Base-by-base conservation (phyloP, 176 grass and related monocot species). In the Triticum monococcum region DNA sequence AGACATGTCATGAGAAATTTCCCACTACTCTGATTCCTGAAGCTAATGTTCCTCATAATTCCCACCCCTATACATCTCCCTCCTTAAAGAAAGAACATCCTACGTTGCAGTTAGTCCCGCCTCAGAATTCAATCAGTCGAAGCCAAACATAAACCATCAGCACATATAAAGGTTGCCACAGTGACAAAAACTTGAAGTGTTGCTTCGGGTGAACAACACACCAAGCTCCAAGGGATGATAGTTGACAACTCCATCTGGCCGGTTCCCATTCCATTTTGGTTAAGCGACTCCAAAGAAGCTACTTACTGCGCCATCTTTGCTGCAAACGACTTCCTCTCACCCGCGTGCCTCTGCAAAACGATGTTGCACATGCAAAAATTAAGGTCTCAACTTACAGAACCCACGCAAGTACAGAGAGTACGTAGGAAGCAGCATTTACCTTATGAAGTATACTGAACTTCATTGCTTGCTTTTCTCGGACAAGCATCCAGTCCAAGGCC, bases 401-500 rank as follows among this genome's bases (percentile, higher is more conserved):
- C n/a, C 38, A 5, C 11, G 35, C 14, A 75, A 35, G 26, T 72
- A 22, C 74, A 68, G 2, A 85, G 32, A 88, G 46, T 23, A 52
- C 33, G 30, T 14, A 25, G 41, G 12, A 81, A 84, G n/a, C 69
- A 43, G 50, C 13, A 50, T 24, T 83, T 90, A 96, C 97, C 94
- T 91, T 73, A 16, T 84, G 86, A 81, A 96, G 84, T 37, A 25
- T 40, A 62, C 57, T 86, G 16, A 95, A 85, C 54, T 80, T 89
- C 43, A 2, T 84, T 6, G 25, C 54, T 82, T 92, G 88, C 52
- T 72, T 88, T 87, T 83, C 87, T 83, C 83, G 87, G 68, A 82
- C 12, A 79, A 89, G 73, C 83, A 94, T 88, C 97, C 97, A 99
- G 10, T 99, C 97, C 43, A 99, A 48, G 13, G 94, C 92, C 87